Percentiles rank a stretch among this genome's conserved stretches.
These are phyloP conservation scores for Malus hybrid DNA, from an alignment of 331 rosid species.

Conservation along the genomic window DNA sequence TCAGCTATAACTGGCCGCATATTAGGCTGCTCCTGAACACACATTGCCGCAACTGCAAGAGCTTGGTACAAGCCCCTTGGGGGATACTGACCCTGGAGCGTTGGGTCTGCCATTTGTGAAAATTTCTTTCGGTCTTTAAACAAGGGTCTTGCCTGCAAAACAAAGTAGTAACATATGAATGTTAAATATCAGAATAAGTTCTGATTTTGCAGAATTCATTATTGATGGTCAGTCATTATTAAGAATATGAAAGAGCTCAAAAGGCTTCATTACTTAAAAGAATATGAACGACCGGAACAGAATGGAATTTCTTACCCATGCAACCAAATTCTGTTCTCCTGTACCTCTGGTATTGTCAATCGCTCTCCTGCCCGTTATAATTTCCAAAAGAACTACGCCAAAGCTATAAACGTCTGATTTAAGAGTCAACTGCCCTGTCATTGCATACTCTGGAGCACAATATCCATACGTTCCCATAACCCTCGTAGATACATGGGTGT, in stretches of 20 bases:
- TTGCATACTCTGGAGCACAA: constrained; percentile 97
- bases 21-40: constrained; percentile 92
- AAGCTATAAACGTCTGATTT: constrained; percentile 96
- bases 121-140: constrained; percentile 72
- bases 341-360: constrained; percentile 69
- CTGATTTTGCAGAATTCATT: not conserved
- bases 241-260: not conserved
- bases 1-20: constrained; percentile 88
- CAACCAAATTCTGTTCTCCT: constrained; percentile 95
- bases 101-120: constrained; percentile 88
- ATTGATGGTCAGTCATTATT: not conserved
- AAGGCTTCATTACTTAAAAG: not conserved
- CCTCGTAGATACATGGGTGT: constrained; percentile 71
- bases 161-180: not conserved
- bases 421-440: constrained; percentile 84
- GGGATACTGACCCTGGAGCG: constrained; percentile 85
- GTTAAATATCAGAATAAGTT: not conserved
- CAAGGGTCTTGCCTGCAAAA: constrained; percentile 79
- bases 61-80: constrained; percentile 91
- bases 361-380: constrained; percentile 89
- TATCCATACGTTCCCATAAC: constrained; percentile 98
- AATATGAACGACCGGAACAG: not conserved
- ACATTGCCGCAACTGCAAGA: constrained; percentile 96
- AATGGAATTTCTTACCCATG: constrained; percentile 65
- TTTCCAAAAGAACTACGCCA: constrained; percentile 91